Base-by-base conservation (phyloP, 1,284 basidiomycete species). In the Trametes hirsuta region DNA sequence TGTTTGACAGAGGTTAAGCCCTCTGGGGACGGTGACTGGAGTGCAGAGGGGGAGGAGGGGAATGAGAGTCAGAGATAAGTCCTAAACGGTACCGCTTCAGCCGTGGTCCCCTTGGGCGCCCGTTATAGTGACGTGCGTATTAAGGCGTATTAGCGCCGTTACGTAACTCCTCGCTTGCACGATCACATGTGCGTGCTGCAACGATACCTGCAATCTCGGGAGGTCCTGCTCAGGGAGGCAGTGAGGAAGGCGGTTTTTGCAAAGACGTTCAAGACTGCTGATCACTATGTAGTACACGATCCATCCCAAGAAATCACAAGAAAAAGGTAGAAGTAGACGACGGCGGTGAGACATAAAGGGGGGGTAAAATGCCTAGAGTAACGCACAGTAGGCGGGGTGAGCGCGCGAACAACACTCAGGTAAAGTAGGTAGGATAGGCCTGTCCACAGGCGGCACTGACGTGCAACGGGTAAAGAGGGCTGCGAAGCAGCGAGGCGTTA, bases 361-460 rank as follows among this genome's bases (percentile, higher is more conserved):
- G 18, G 53, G 52, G 47, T 47, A 48, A 53, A 59, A 37, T 50
- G 51, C 52, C 52, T 48, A 40, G 14, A 22, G 22, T 12, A 39
- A 49, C 44, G 30, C 30, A 30, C 30, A n/a, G 40, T 37, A 25
- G 47, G 57, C 40, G 5, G 45, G 49, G 22, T 24, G 25, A 24
- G 50, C 11, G 22, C 3, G 44, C 18, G 46, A 30, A 21, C 4
- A 21, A 35, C 39, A 14, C 37, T 34, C 52, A 41, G 42, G 52
- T 46, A 53, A 60, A 35, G 40, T 30, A 51, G 21, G 15, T 12
- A 15, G 35, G 45, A 25, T 41, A 53, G 37, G 37, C 59, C 59
- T 61, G 59, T 57, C 59, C 59, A 61, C 59, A 61, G 59, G 59
- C 52, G 34, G 36, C 37, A 14, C 18, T 41, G 55, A 44, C 21